A percentile compares a stretch with the other conserved stretches of the same genome.
Conservation (phyloP, 768 basidiomycete species). For the Kwoniella bestiolae region DNA sequence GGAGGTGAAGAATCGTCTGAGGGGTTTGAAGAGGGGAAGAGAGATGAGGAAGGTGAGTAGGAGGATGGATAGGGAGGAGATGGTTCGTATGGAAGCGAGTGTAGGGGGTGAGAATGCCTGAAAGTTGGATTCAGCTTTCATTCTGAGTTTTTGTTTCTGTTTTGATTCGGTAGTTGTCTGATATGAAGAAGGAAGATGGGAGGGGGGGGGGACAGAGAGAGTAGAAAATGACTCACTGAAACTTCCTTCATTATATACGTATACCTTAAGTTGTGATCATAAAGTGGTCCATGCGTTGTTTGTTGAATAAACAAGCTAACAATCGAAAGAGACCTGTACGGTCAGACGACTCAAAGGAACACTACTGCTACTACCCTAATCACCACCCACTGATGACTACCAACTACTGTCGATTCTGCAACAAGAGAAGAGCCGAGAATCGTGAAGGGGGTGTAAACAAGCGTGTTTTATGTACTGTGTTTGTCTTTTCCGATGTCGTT, state of each 20-base stretch:
- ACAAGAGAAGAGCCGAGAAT: neutral
- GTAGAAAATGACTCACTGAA: constrained; percentile 2
- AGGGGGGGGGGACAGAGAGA: no score
- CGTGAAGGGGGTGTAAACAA: neutral
- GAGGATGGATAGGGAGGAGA: constrained; percentile 42
- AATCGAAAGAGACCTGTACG: neutral
- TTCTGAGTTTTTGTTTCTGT: neutral
- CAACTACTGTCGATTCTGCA: no score
- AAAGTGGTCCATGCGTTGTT: neutral
- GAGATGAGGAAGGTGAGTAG: constrained; percentile 32
- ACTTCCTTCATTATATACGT: neutral
- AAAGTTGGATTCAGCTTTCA: constrained; percentile 4
- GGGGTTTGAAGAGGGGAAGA: constrained; percentile 28
- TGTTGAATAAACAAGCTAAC: constrained; percentile 2
- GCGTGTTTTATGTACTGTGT: no score
- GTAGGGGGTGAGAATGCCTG: constrained; percentile 24
- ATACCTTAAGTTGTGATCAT: neutral
- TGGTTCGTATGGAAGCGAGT: constrained; percentile 40
- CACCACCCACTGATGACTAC: no score
- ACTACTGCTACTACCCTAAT: no score
- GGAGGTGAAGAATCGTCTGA: constrained; percentile 19
- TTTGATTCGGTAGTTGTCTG: neutral
- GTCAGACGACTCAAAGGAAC: neutral
- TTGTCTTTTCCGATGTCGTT: no score
- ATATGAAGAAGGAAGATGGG: neutral